Conservation (phyloP, 305 asterid genomes). For the Rubia tinctorum region DNA sequence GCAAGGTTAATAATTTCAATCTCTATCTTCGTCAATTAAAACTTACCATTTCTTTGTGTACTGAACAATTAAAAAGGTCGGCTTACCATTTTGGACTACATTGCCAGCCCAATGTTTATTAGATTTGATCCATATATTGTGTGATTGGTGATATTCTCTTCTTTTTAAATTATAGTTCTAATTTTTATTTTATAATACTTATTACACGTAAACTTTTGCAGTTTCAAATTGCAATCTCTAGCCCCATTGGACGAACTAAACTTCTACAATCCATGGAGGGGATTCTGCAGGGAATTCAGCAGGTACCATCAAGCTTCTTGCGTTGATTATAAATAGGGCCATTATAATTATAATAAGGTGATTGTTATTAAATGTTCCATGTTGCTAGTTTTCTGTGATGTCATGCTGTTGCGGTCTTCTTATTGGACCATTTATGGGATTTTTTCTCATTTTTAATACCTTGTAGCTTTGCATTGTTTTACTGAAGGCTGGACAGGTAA, state of each 20-base stretch:
- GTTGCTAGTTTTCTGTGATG: too few species aligned
- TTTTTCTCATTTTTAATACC: background rate
- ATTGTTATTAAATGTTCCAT: background rate
- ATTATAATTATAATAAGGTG: background rate
- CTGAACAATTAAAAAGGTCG: background rate
- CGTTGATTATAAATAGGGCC: background rate
- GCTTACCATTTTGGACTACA: background rate
- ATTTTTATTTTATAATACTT: background rate
- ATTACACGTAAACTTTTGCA: slow-evolving; percentile 19
- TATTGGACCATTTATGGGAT: background rate
- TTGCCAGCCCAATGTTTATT: background rate
- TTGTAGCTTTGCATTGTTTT: background rate
- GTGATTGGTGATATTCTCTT: slow-evolving; percentile 4
- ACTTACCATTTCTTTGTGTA: background rate
- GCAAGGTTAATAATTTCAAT: background rate
- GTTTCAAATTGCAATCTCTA: slow-evolving; percentile 78
- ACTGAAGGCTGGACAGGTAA: background rate
- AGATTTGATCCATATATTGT: slow-evolving; percentile 5
- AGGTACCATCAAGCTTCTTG: slow-evolving; percentile 36
- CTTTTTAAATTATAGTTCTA: background rate
- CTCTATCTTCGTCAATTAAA: background rate
- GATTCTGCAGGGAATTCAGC: slow-evolving; percentile 61
- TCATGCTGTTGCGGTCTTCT: background rate
- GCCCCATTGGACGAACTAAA: slow-evolving; percentile 61
- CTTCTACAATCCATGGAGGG: slow-evolving; percentile 71